Percentiles rank a stretch among this genome's conserved stretches.
These are phyloP conservation scores for Fusarium vanettenii DNA, from an alignment of 2,329 filamentous ascomycete species.

Conservation along the genomic window DNA sequence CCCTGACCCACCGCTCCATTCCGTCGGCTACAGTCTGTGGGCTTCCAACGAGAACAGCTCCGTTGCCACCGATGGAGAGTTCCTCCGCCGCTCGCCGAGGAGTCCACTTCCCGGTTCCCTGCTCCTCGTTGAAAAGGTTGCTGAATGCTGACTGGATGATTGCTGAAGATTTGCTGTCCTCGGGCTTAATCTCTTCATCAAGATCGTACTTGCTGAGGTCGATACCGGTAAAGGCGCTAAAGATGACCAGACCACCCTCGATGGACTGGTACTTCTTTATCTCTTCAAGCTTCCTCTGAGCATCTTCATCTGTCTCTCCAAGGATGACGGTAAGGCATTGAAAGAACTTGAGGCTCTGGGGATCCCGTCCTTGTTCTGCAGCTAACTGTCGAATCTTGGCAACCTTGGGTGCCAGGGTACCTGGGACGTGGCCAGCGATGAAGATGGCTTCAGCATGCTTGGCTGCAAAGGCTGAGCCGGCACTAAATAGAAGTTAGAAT, in stretches of 20 bases:
- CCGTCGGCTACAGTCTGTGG: slow-evolving; percentile 14
- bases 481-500: not conserved
- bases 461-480: slow-evolving; percentile 67
- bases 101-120: not conserved
- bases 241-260: slow-evolving; percentile 8
- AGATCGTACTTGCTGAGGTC: slow-evolving; percentile 10
- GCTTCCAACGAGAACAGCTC: slow-evolving; percentile 16
- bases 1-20: slow-evolving; percentile 11
- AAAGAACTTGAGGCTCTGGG: slow-evolving; percentile 10
- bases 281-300: not conserved
- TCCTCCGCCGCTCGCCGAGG: not conserved
- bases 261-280: slow-evolving; percentile 4
- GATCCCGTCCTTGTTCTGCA: not conserved
- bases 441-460: slow-evolving; percentile 72
- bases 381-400: slow-evolving; percentile 4
- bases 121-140: slow-evolving; percentile 2
- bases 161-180: slow-evolving; percentile 9
- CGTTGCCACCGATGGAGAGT: slow-evolving; percentile 6
- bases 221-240: slow-evolving; percentile 27
- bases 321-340: slow-evolving; percentile 6
- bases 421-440: slow-evolving; percentile 59
- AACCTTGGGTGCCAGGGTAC: slow-evolving; percentile 1
- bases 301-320: slow-evolving; percentile 8
- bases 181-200: slow-evolving; percentile 10
- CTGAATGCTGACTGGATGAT: slow-evolving; percentile 13